Conservation (phyloP, 2,329 filamentous ascomycete species). For the Colletotrichum sp. region DNA sequence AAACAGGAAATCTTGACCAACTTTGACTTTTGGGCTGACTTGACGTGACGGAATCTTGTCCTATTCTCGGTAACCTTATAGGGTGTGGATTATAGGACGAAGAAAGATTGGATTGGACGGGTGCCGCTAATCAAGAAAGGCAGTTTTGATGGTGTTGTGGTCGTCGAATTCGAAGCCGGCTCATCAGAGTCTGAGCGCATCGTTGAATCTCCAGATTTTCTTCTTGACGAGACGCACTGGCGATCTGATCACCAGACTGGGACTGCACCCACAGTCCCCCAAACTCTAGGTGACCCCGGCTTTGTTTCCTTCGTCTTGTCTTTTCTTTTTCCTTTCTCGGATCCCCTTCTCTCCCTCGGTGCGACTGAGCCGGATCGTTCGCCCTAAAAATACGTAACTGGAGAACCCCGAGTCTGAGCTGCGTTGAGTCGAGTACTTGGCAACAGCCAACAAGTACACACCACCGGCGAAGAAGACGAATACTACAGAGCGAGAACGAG, state of each 20-base stretch:
- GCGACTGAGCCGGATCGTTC: neutral
- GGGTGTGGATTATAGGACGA: neutral
- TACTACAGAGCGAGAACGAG: neutral
- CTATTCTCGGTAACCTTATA: neutral
- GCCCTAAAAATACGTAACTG: neutral
- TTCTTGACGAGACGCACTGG: neutral
- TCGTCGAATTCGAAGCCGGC: neutral
- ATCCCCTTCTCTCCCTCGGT: neutral
- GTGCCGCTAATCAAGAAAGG: neutral
- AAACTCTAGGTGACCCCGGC: neutral
- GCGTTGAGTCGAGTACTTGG: neutral
- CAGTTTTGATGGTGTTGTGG: neutral
- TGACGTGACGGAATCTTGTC: neutral
- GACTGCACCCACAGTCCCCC: neutral
- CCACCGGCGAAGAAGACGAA: neutral
- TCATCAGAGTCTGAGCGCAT: neutral
- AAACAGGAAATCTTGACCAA: neutral
- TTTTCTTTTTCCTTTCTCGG: neutral
- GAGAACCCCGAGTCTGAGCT: neutral
- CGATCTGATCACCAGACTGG: constrained; percentile 7
- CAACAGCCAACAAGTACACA: neutral
- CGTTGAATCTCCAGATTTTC: neutral
- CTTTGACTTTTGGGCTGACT: neutral
- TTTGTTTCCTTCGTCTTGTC: neutral
- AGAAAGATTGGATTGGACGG: neutral